Base-by-base conservation (phyloP, 306 rosid species). In the Lotus japonicus region DNA sequence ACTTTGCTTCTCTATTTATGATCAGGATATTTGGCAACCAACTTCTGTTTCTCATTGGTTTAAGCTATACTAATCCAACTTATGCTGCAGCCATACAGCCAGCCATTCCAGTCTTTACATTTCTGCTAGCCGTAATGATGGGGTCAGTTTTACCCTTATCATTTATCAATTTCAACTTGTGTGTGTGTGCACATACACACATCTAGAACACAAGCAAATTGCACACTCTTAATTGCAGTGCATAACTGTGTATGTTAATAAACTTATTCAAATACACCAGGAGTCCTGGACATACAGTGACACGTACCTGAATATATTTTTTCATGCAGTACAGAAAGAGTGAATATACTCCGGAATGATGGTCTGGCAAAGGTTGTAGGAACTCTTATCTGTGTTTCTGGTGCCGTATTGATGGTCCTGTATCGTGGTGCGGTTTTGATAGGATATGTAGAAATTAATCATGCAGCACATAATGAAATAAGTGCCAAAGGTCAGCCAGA, bases 61-160 rank as follows among this genome's bases (percentile, higher is more conserved):
- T 92, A 75, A 88, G 91, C 77, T 89, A 92, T 71, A 92, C 98
- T 49, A 92, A 84, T 80, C 98, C 98, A 70, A 88, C 98, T 43
- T 92, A 92, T 73, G 98, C 98, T 50, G 88, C 98, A 70, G 92
- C 98, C 56, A 89, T 58, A 80, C 98, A 92, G 75, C 98, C 97
- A 69, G 58, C 97, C 10, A 92, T 92, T 74, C 98, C 98, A 7
- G 98, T 88, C 77, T 89, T 89, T 60, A 92, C 98, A 19, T 88
- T 92, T 82, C 74, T 89, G 61, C 75, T 92, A 18, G 84, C 97
- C 49, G 80, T 78, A 23, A 74, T 86, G 50, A 92, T 89, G 95
- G 97, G 98, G 98, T 92, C 77, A 82, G 96, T 84, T 79, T 76
- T 70, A 43, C 64, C 53, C 71, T 68, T 58, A 53, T 51, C 28